A percentile compares a stretch with the other conserved stretches of the same genome.
phyloP scores from a whole-genome alignment of 1,284 basidiomycete genomes.

The Ceratobasidium sp. region DNA sequence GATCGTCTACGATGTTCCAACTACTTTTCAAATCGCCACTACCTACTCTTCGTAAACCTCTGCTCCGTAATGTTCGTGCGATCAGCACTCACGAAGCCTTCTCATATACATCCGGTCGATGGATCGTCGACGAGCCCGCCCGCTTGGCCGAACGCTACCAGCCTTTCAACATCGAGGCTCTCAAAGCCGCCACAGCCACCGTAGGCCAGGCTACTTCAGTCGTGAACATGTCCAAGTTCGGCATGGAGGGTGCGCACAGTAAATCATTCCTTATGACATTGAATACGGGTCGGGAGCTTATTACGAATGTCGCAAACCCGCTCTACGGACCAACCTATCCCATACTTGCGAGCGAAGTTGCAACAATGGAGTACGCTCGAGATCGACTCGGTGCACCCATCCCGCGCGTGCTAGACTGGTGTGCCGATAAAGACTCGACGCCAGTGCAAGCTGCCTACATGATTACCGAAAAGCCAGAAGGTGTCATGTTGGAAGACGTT shows the following conservation, averaged over 20 bases:
- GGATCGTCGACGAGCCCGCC: not conserved
- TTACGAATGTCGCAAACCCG: not conserved
- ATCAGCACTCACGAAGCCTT: conserved; percentile 9
- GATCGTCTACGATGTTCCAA: too few relatives aligned
- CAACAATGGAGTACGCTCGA: conserved; percentile 3
- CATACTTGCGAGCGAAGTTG: not conserved
- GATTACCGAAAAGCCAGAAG: not conserved
- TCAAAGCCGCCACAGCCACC: not conserved
- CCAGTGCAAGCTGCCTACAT: not conserved
- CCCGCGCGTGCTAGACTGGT: conserved; percentile 2
- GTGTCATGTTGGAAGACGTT: not conserved
- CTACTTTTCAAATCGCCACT: too few relatives aligned
- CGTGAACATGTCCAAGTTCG: not conserved
- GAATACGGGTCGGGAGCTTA: not conserved
- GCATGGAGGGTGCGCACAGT: not conserved
- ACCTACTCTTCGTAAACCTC: too few relatives aligned
- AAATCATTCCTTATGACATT: not conserved
- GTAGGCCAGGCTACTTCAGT: not conserved
- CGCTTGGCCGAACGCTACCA: not conserved
- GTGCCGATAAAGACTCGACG: not conserved
- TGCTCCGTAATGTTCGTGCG: too few relatives aligned
- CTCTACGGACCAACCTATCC: not conserved
- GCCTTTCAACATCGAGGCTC: not conserved
- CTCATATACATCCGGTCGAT: not conserved
- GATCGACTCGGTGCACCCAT: not conserved